Conservation (phyloP, 2,329 filamentous ascomycete genomes). For the Fusarium algeriense region DNA sequence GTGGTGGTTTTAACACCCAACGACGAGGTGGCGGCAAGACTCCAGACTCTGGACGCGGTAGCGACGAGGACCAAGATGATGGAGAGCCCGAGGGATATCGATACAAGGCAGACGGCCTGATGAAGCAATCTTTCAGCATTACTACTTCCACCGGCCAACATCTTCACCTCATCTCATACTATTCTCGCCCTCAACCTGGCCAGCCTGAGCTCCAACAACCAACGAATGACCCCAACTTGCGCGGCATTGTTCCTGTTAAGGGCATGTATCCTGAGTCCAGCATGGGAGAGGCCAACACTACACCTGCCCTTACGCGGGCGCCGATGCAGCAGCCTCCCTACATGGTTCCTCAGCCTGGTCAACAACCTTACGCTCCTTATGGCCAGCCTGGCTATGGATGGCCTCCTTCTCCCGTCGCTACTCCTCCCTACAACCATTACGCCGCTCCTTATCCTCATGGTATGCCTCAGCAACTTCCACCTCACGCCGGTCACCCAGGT, state of each 20-base stretch:
- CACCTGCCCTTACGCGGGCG: conserved; percentile 83
- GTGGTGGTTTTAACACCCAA: conserved; percentile 76
- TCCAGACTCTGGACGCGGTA: conserved; percentile 82
- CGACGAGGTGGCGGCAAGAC: conserved; percentile 77
- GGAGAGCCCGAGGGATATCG: conserved; percentile 90
- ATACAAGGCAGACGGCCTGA: conserved; percentile 95
- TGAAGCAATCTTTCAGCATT: conserved; percentile 99
- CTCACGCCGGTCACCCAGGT: conserved; percentile 47
- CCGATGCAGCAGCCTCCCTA: conserved; percentile 68
- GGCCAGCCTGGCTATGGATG: conserved; percentile 62
- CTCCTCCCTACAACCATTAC: conserved; percentile 66
- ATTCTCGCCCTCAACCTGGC: conserved; percentile 81
- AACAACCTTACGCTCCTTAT: conserved; percentile 55
- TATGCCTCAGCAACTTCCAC: conserved; percentile 47
- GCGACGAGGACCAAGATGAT: conserved; percentile 87
- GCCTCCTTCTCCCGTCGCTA: conserved; percentile 68
- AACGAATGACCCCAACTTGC: conserved; percentile 81
- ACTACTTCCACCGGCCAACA: conserved; percentile 90
- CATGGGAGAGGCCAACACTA: conserved; percentile 84
- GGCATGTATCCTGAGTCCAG: conserved; percentile 98
- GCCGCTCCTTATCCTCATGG: conserved; percentile 53
- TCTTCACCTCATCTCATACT: conserved; percentile 97
- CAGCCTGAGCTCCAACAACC: conserved; percentile 83
- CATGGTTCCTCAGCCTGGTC: conserved; percentile 52
- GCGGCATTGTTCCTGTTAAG: conserved; percentile 87